Conservation (phyloP, 2,329 filamentous ascomycete species). For the Fusarium sp. region DNA sequence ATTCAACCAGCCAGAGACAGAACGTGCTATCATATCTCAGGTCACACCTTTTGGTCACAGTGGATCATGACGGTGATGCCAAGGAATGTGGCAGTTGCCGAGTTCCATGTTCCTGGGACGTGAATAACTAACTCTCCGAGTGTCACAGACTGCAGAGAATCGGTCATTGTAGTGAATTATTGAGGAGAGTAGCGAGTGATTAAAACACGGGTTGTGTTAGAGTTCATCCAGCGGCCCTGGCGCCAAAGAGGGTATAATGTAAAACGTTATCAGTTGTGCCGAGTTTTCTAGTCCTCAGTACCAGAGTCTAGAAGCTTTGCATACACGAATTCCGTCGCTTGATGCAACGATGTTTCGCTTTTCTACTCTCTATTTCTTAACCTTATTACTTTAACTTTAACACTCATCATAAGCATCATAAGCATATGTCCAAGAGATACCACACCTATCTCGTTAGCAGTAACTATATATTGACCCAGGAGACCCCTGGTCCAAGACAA, state of each 20-base stretch:
- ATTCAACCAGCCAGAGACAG: neutral
- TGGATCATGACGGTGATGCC: conserved; percentile 13
- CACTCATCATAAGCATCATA: neutral
- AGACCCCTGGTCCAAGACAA: conserved; percentile 9
- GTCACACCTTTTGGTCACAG: conserved; percentile 1
- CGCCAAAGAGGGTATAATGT: neutral
- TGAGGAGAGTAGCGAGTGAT: neutral
- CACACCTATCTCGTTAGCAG: neutral
- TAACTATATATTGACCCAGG: neutral
- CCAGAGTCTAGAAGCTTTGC: neutral
- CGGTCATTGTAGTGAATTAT: neutral
- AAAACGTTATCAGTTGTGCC: conserved; percentile 1
- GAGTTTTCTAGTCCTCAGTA: neutral
- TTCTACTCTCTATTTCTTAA: neutral
- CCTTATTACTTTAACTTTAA: conserved; percentile 1
- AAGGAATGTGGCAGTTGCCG: conserved; percentile 29
- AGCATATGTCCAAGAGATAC: neutral
- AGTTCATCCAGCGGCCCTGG: conserved; percentile 14
- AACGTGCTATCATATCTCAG: neutral
- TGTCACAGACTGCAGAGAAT: neutral
- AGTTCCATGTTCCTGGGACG: conserved; percentile 26
- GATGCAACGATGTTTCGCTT: neutral
- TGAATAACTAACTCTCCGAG: neutral
- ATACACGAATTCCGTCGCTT: neutral
- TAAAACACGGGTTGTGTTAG: neutral